Conservation (phyloP, 2,329 filamentous ascomycete species). For the Ascochyta lentis region DNA sequence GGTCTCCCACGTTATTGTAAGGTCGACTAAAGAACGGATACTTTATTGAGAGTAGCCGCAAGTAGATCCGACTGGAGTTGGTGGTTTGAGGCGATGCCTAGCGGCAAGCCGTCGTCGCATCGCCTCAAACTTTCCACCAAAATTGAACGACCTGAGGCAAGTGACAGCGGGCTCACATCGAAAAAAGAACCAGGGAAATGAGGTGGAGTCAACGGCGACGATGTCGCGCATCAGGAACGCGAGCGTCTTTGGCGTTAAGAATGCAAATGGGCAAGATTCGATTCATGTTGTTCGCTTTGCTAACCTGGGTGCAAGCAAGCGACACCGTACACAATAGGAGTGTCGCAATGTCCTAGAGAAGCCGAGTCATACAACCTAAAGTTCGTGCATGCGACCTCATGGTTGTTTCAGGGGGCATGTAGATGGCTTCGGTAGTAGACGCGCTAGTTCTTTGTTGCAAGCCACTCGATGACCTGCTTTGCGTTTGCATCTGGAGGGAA, state of each 20-base stretch:
- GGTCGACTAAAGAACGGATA: conserved; percentile 27
- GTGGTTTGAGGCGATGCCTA: conserved; percentile 35
- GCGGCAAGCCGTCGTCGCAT: conserved; percentile 31
- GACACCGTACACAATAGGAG: not conserved
- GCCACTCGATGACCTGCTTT: conserved; percentile 48
- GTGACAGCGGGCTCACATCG: conserved; percentile 17
- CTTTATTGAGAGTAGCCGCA: conserved; percentile 35
- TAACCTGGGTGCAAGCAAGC: conserved; percentile 3
- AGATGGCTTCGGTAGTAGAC: conserved; percentile 10
- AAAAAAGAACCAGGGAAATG: conserved; percentile 13
- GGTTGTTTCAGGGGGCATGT: conserved; percentile 29
- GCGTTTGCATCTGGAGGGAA: conserved; percentile 52
- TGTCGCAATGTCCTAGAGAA: not conserved
- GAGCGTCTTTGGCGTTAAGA: not conserved
- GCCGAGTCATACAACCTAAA: conserved; percentile 29
- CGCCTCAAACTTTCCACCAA: conserved; percentile 27
- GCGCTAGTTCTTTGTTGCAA: conserved; percentile 31
- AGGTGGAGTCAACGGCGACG: conserved; percentile 14
- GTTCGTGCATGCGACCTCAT: conserved; percentile 24
- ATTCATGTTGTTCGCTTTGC: not conserved
- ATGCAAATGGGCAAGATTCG: not conserved
- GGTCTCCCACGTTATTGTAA: conserved; percentile 33
- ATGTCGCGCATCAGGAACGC: conserved; percentile 14
- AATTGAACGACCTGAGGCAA: conserved; percentile 19
- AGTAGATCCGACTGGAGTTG: conserved; percentile 28